phyloP scores from a whole-genome alignment of 257 asterid genomes.

The Fraxinus excelsior region DNA sequence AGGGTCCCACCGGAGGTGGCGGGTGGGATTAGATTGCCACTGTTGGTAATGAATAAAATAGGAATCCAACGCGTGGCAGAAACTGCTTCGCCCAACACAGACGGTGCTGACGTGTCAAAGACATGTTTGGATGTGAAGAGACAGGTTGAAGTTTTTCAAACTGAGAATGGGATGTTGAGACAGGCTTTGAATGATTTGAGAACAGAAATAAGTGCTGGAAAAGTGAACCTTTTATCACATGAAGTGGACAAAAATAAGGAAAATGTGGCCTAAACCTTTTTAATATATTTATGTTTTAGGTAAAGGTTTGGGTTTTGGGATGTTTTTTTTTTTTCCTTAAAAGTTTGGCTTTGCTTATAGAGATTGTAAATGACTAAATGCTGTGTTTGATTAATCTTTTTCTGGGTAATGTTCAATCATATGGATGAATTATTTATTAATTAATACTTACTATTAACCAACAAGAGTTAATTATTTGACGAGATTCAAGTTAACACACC shows the following conservation, averaged over 20 bases:
- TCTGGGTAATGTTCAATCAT: no score
- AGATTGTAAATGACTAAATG: background rate
- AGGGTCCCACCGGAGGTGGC: slow-evolving; percentile 54
- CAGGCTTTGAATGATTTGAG: slow-evolving; percentile 71
- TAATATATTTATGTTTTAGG: background rate
- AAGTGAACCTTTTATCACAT: slow-evolving; percentile 33
- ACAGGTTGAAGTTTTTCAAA: slow-evolving; percentile 65
- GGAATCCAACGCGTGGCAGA: slow-evolving; percentile 66
- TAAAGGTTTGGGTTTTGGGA: background rate
- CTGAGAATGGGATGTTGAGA: slow-evolving; percentile 70
- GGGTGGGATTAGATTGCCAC: slow-evolving; percentile 52
- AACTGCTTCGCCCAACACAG: slow-evolving; percentile 25
- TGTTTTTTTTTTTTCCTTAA: no score
- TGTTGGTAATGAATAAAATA: slow-evolving; percentile 80
- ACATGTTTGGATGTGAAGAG: slow-evolving; percentile 75
- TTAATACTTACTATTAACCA: no score
- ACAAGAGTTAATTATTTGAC: no score
- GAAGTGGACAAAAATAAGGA: background rate
- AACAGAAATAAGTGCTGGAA: slow-evolving; percentile 61
- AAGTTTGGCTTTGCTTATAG: background rate
- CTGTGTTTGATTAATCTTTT: background rate
- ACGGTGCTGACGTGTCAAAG: slow-evolving; percentile 46
- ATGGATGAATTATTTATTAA: no score
- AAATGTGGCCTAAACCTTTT: background rate
- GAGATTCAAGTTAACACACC: no score